Evolutionary conservation across 2,329 filamentous ascomycete species (phyloP).

Genomic region (Monilinia aucupariae): DNA sequence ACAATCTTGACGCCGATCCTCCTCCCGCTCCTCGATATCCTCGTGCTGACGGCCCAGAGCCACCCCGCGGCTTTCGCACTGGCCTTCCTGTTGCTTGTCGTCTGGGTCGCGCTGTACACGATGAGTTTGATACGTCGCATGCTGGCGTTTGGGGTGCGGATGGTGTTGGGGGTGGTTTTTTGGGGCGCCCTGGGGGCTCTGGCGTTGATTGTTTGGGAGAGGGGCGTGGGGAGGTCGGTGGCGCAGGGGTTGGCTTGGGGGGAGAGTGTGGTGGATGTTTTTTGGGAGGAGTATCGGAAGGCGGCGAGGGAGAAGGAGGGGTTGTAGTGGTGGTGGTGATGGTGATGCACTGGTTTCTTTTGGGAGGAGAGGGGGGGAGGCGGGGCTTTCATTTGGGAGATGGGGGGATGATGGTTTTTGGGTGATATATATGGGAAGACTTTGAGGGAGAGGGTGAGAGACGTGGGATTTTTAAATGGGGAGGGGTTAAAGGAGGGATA

Average conservation of each 20-base stretch:
- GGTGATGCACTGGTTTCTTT: conserved; percentile 9
- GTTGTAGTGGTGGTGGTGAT: conserved; percentile 28
- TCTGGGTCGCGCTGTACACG: conserved; percentile 58
- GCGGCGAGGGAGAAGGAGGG: conserved; percentile 35
- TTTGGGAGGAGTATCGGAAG: conserved; percentile 55
- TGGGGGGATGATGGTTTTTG: too few relatives aligned
- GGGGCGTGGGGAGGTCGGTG: conserved; percentile 60
- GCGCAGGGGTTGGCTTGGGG: conserved; percentile 52
- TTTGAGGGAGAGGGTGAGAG: too few relatives aligned
- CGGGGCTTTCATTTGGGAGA: background rate
- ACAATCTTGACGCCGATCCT: background rate
- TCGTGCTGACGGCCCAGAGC: conserved; percentile 33
- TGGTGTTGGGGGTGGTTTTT: conserved; percentile 58
- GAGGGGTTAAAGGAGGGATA: too few relatives aligned
- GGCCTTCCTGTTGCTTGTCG: too few relatives aligned
- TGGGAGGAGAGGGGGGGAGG: conserved; percentile 12
- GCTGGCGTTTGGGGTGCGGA: conserved; percentile 70
- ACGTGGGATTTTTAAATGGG: too few relatives aligned
- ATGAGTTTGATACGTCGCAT: conserved; percentile 65
- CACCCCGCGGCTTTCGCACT: too few relatives aligned
- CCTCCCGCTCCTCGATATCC: background rate
- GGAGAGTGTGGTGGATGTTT: conserved; percentile 48
- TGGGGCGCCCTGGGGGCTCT: conserved; percentile 55
- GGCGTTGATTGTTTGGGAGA: conserved; percentile 54
- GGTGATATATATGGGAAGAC: too few relatives aligned